These are phyloP conservation scores for Vaccinium macrocarpon DNA, from an alignment of 148 eudicot species.

Conservation along the genomic window DNA sequence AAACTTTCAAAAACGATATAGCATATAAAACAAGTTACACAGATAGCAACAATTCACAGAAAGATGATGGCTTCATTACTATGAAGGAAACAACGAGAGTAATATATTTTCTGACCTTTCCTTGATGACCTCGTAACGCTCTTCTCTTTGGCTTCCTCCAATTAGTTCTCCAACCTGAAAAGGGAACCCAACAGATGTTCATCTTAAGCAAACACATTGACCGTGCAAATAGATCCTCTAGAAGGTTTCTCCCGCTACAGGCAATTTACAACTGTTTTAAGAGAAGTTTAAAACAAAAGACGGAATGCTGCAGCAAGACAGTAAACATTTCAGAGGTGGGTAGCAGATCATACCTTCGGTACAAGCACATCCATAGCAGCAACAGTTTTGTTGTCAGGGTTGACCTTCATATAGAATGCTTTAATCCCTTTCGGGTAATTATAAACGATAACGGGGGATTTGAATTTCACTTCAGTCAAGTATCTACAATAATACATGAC, in stretches of 20 bases:
- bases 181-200: slow-evolving; percentile 1
- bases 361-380: slow-evolving; percentile 99
- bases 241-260: background rate
- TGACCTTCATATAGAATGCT: slow-evolving; percentile 96
- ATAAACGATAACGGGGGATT: slow-evolving; percentile 84
- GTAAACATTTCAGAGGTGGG: background rate
- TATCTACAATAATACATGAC: slow-evolving; percentile 41
- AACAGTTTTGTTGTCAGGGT: slow-evolving; percentile 85
- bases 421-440: slow-evolving; percentile 95
- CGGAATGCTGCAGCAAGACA: background rate
- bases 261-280: background rate
- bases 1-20: background rate
- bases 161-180: slow-evolving; percentile 92
- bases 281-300: background rate
- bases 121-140: slow-evolving; percentile 72
- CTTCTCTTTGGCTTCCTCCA: slow-evolving; percentile 99
- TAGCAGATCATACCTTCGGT: slow-evolving; percentile 61
- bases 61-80: background rate
- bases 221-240: background rate
- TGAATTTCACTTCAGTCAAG: slow-evolving; percentile 70
- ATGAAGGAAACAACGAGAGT: background rate
- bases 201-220: background rate
- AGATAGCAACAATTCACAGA: background rate
- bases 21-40: background rate
- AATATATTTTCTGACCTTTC: slow-evolving; percentile 44